Evolutionary conservation across 345 rosid genomes (phyloP).

Genomic region (Diplotaxis tenuifolia): DNA sequence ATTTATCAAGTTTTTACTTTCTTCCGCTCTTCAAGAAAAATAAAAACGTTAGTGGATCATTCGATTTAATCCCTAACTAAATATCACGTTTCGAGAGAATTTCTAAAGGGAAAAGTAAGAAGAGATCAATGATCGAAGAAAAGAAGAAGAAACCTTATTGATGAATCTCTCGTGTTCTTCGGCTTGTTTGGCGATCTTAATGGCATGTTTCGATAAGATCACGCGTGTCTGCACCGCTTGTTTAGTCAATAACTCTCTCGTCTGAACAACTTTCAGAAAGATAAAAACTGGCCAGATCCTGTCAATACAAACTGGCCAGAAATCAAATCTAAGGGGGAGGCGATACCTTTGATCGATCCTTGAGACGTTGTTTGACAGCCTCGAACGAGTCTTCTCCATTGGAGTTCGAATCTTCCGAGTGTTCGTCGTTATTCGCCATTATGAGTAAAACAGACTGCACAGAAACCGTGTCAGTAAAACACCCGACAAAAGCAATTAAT

Average conservation of each 20-base stretch:
- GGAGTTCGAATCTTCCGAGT: slow-evolving; percentile 38
- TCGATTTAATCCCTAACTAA: not conserved
- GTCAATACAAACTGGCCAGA: not conserved
- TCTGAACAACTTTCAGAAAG: slow-evolving; percentile 62
- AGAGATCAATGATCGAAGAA: not conserved
- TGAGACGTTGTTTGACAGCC: slow-evolving; percentile 45
- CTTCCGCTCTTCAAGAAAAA: not conserved
- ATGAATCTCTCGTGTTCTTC: slow-evolving; percentile 88
- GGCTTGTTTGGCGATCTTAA: slow-evolving; percentile 90
- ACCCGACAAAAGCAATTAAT: too few species aligned
- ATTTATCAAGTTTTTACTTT: not conserved
- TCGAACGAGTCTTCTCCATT: slow-evolving; percentile 43
- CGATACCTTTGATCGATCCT: slow-evolving; percentile 65
- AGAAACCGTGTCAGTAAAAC: too few species aligned
- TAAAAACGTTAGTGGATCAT: not conserved
- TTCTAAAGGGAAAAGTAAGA: not conserved
- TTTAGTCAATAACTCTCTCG: slow-evolving; percentile 78
- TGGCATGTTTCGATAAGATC: slow-evolving; percentile 85
- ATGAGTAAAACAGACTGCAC: slow-evolving; percentile 19
- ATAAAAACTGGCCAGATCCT: not conserved
- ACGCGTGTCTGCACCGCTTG: slow-evolving; percentile 76
- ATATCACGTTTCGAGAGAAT: not conserved
- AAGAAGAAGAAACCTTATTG: slow-evolving; percentile 53
- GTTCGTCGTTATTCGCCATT: slow-evolving; percentile 54
- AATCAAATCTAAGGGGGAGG: not conserved